Evolutionary conservation across 1,139 yeast species (phyloP), one percentile per base, ranked within the genome.

Genomic region (Blastobotrys ciferrii): DNA sequence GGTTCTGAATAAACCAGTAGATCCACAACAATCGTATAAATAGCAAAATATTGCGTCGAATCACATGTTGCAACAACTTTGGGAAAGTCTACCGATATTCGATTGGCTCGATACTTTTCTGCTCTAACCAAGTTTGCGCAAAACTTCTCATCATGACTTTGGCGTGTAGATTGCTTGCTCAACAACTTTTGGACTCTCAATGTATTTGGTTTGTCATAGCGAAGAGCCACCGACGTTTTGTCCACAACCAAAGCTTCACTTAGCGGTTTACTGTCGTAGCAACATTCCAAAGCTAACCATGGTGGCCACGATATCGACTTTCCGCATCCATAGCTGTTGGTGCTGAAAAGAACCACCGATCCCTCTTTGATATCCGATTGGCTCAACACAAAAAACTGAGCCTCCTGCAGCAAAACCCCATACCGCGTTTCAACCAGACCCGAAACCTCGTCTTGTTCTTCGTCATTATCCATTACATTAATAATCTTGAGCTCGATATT

Each of bases 401-500:
- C 81, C 55, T 85, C 86, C 20, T 80, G 76, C 55, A 88, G 70
- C 28, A 80, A 62, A 1, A 84, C 77, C 7, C 95, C 95, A 58
- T 73, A 77, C 50, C 97, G 75, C 11, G 83, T 76, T 64, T 89
- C 95, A 47, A 88, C 75, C 14, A 80, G 63, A 25, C 74, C 71
- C 31, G 74, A 68, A 39, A 72, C 71, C 60, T 58, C 80, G 51
- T 78, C 82, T 39, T 74, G 77, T 1, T 74, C 76, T 28, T 66
- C 67, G 20, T 67, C 64, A 25, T 69, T 65, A 49, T 76, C 79
- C 55, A 80, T 79, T 1, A 85, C 73, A 12, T 80, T 72, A 15
- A 87, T 65, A 6, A 83, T 76, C 54, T 87, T 78, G 57, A 84
- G 61, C 57, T 87, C 92, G 52, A 92, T 76, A 55, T 81, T 84